phyloP scores from a whole-genome alignment of 169 alveolate species.

The Babesia bovis region DNA sequence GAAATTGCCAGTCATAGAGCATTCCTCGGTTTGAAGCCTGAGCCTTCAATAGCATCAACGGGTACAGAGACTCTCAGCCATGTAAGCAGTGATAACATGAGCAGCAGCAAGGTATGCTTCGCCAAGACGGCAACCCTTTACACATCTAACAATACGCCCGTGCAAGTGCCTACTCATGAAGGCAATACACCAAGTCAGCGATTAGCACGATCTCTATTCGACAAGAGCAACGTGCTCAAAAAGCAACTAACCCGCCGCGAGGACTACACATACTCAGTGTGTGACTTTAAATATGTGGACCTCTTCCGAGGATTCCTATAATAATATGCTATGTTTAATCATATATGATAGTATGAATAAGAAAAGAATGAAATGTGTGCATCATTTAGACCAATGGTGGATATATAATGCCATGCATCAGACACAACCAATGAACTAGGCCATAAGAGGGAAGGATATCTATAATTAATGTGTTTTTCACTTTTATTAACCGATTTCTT shows the following conservation, averaged over 20 bases:
- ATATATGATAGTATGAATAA: too few relatives aligned
- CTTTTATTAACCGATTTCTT: too few relatives aligned
- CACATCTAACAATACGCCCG: conserved; percentile 2
- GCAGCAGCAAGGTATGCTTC: conserved; percentile 11
- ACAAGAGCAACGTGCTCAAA: conserved; percentile 13
- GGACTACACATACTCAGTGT: conserved; percentile 5
- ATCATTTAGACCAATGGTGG: too few relatives aligned
- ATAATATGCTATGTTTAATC: neutral
- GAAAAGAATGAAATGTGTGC: too few relatives aligned
- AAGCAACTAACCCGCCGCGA: neutral
- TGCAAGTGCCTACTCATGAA: conserved; percentile 12
- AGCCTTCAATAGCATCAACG: neutral
- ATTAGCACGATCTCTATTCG: conserved; percentile 26
- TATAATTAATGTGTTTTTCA: too few relatives aligned
- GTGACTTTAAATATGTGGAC: conserved; percentile 44
- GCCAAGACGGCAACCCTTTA: conserved; percentile 28
- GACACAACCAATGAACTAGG: too few relatives aligned
- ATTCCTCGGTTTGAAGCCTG: neutral
- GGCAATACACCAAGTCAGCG: conserved; percentile 21
- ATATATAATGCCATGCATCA: too few relatives aligned
- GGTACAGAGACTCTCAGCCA: neutral
- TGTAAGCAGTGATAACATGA: neutral
- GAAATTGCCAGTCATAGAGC: neutral
- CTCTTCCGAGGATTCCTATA: conserved; percentile 33
- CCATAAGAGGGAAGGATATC: too few relatives aligned